Evolutionary conservation across 768 basidiomycete genomes (phyloP).

Genomic region (Galerina sulciceps): DNA sequence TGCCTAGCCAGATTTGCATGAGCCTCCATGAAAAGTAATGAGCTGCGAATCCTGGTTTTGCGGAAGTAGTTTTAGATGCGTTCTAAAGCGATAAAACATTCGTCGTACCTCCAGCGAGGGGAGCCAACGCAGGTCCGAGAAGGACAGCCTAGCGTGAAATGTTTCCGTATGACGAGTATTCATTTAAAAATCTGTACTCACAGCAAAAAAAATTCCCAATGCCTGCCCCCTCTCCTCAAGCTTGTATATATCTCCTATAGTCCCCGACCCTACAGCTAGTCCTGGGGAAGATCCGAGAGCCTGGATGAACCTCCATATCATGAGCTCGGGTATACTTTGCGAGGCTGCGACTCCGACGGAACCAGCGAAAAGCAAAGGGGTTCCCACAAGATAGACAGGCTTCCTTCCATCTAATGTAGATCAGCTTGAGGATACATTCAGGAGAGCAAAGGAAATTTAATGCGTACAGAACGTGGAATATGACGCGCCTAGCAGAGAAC

Average conservation of each 20-base stretch:
- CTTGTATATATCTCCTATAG: conserved; percentile 65
- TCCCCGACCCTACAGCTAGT: conserved; percentile 53
- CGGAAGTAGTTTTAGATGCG: not conserved
- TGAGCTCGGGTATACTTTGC: conserved; percentile 43
- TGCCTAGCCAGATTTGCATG: conserved; percentile 52
- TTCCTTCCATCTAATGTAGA: conserved; percentile 58
- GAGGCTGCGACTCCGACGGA: conserved; percentile 64
- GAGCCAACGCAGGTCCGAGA: conserved; percentile 65
- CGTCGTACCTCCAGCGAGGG: conserved; percentile 52
- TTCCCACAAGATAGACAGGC: conserved; percentile 56
- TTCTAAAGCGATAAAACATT: not conserved
- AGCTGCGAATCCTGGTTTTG: conserved; percentile 46
- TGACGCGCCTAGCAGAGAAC: conserved; percentile 31
- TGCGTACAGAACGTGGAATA: conserved; percentile 39
- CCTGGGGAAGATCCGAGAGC: conserved; percentile 63
- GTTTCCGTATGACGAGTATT: not conserved
- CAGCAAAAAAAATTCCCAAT: conserved; percentile 59
- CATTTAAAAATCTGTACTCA: conserved; percentile 23
- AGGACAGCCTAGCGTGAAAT: conserved; percentile 44
- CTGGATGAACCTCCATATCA: conserved; percentile 66
- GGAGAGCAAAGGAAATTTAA: not conserved
- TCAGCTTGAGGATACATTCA: not conserved
- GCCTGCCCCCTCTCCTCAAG: conserved; percentile 60
- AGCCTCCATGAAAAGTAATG: conserved; percentile 72
- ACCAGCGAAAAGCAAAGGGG: conserved; percentile 62